Evolutionary conservation across 2,329 filamentous ascomycete genomes (phyloP).

Genomic region (Alternaria hordeiaustralica): DNA sequence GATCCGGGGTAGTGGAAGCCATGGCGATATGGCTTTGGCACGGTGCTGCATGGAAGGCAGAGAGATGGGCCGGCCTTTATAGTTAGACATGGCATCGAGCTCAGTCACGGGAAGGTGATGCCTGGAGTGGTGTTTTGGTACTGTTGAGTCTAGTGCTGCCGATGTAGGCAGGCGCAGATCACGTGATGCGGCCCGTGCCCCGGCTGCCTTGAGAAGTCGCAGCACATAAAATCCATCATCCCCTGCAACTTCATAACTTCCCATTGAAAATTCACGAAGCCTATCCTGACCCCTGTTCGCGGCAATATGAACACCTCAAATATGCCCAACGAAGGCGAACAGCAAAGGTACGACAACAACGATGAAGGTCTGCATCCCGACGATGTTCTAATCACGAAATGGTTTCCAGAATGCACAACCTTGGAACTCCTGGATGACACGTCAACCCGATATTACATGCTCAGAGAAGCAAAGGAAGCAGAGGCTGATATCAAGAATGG

Average conservation of each 20-base stretch:
- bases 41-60: neutral
- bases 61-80: neutral
- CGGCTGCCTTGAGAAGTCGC: neutral
- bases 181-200: neutral
- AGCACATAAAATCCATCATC: neutral
- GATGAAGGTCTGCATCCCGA: neutral
- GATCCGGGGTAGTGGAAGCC: neutral
- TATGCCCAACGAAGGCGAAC: neutral
- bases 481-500: neutral
- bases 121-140: neutral
- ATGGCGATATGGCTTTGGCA: neutral
- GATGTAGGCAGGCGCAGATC: neutral
- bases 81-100: neutral
- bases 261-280: neutral
- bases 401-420: neutral
- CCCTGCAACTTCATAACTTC: neutral
- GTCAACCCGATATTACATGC: too few relatives aligned
- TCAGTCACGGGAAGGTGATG: neutral
- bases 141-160: neutral
- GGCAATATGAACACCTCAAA: neutral
- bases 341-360: neutral
- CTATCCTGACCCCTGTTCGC: fast-evolving
- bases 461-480: neutral
- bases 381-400: neutral
- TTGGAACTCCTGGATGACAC: too few relatives aligned